Evolutionary conservation across 2,329 filamentous ascomycete genomes (phyloP), one percentile per base, ranked within the genome.

Genomic region (Cryphonectria japonica): DNA sequence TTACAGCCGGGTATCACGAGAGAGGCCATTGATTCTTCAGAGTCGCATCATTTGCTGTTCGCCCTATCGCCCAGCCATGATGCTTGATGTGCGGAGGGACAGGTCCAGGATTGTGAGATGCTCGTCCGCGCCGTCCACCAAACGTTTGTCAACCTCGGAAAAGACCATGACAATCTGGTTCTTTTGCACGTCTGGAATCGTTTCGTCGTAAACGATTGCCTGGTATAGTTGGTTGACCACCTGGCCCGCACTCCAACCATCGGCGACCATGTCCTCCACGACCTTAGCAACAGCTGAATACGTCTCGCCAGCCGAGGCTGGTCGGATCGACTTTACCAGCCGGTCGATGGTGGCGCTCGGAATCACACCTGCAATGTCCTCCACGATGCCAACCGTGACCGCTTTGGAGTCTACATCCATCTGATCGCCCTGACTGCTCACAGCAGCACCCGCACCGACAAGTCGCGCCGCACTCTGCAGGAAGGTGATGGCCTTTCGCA

Each of bases 331-430:
- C 72, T 89, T 83, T 16, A 93, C 84, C 22, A 99, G 85, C 11
- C 81, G 82, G 69, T 92, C 87, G 66, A 99, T 89, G 1, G 94
- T 93, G 14, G 80, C 76, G 19, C 91, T 87, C 0, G 97, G 96
- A 75, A 99, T 95, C 2, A 98, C 94, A 69, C 97, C 96, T 0
- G 96, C 95, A 79, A 99, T 99, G 77, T 99, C 96, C 79, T 98
- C 93, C 63, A 99, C 89, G 67, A 89, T 93, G 76, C 89, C 89
- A 52, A 95, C 87, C 0, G 94, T 95, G 63, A 98, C 89, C 16
- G 84, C 74, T 57, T 86, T 89, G 67, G 84, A 86, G 75, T 86
- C 85, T 41, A 85, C 83, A 71, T 92, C 88, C 83, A 92, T 91
- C 59, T 88, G 86, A 68, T 89, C 87, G 9, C 76, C 79, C 39